phyloP scores from a whole-genome alignment of 2,329 filamentous ascomycete species.

The Sporothrix luriei region DNA sequence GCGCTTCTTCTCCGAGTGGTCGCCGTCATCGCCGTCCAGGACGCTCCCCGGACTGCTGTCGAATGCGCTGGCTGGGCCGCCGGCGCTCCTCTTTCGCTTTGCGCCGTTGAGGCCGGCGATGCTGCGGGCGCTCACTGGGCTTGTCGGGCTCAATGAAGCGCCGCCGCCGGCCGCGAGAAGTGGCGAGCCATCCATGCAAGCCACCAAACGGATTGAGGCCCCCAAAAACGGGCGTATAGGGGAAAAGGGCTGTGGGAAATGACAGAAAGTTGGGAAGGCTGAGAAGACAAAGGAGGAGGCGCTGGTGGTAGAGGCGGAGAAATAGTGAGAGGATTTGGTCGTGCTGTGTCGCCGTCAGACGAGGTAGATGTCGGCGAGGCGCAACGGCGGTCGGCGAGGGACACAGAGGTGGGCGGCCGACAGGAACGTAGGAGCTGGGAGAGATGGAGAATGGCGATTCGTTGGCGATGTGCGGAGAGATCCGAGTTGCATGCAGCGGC shows the following conservation, averaged over 20 bases:
- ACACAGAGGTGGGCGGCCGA: not conserved
- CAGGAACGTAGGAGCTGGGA: not conserved
- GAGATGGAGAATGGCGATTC: slow-evolving; percentile 11
- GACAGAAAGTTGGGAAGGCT: not conserved
- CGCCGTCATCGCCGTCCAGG: slow-evolving; percentile 59
- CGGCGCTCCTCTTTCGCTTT: slow-evolving; percentile 64
- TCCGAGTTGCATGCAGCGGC: slow-evolving; percentile 17
- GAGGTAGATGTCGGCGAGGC: not conserved
- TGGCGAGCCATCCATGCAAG: slow-evolving; percentile 46
- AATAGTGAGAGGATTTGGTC: not conserved
- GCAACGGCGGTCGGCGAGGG: not conserved
- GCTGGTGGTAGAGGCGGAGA: not conserved
- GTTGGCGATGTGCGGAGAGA: slow-evolving; percentile 17
- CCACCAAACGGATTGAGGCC: slow-evolving; percentile 16
- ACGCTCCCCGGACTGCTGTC: slow-evolving; percentile 66
- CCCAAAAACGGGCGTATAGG: slow-evolving; percentile 11
- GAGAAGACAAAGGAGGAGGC: not conserved
- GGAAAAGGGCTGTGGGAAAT: not conserved
- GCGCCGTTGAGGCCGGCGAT: slow-evolving; percentile 51
- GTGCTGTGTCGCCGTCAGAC: slow-evolving; percentile 9
- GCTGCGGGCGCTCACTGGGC: slow-evolving; percentile 56
- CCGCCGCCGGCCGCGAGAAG: slow-evolving; percentile 42
- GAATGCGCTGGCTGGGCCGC: slow-evolving; percentile 42
- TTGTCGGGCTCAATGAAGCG: slow-evolving; percentile 53
- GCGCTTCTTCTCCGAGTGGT: slow-evolving; percentile 62